phyloP scores from a whole-genome alignment of 306 rosid species.

The Lathyrus oleraceus region DNA sequence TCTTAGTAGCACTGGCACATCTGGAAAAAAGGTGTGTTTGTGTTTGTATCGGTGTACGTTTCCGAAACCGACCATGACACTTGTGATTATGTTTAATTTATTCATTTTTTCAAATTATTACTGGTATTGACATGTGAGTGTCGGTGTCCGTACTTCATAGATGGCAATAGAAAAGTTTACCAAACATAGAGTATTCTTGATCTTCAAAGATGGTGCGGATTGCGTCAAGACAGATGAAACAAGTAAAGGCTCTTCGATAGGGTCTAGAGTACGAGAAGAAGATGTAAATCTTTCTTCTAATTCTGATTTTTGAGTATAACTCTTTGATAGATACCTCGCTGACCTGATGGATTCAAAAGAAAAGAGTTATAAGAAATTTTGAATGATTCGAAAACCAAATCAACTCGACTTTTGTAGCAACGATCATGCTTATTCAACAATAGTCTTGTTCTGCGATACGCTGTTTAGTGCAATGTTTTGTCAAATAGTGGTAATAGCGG shows the following conservation, averaged over 20 bases:
- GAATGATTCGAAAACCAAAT: not conserved
- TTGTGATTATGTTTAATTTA: too few species aligned
- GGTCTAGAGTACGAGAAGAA: conserved; percentile 29
- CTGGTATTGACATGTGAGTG: too few species aligned
- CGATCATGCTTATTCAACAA: not conserved
- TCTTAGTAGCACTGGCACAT: too few species aligned
- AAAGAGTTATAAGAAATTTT: not conserved
- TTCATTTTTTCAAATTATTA: too few species aligned
- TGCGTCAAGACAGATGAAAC: conserved; percentile 38
- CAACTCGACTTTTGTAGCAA: not conserved
- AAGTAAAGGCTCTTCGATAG: conserved; percentile 65
- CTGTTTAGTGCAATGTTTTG: too few species aligned
- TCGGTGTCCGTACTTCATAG: too few species aligned
- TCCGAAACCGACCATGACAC: too few species aligned
- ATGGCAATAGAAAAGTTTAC: conserved; percentile 42
- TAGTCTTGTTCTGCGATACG: too few species aligned
- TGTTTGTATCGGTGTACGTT: too few species aligned
- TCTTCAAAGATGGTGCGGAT: conserved; percentile 47
- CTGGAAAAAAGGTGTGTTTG: too few species aligned
- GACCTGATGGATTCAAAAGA: conserved; percentile 50
- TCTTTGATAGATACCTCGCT: conserved; percentile 69
- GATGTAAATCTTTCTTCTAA: conserved; percentile 48
- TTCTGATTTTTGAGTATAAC: conserved; percentile 56
- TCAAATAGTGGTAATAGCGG: too few species aligned
- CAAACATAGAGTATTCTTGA: conserved; percentile 61